Evolutionary conservation across 2,329 filamentous ascomycete species (phyloP), one percentile per base, ranked within the genome.

Genomic region (Cladosporium sp.): DNA sequence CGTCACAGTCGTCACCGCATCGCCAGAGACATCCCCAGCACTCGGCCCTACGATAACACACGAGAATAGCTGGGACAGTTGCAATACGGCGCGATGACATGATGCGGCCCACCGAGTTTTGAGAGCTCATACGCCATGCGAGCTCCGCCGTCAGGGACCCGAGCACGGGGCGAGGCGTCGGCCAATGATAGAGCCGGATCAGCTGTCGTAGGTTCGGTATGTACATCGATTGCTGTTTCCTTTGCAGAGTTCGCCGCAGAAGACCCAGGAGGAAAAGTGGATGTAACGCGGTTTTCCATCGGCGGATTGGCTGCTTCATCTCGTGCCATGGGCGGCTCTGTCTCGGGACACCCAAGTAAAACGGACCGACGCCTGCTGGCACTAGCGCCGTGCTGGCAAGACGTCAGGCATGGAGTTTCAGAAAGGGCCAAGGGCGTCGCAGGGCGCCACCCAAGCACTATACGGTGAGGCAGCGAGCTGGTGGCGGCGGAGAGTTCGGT

Each of bases 191-290:
- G 8, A 4, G 61, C 34, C 3, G 10, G 1, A 21, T 38, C 6
- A 4, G 26, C 3, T 26, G 28, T 18, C 18, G 61, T 34, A 64
- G 49, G 61, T 64, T 64, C 49, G 36, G 21, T 52, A 44, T 34
- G 36, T 24, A 36, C 51, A 34, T 18, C 28, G 14, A 26, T 26
- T 24, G 28, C 30, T 52, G 44, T 32, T 64, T 64, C 51, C 61
- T 64, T 64, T 64, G 61, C 61, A 64, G 61, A 64, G 61, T 64
- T 64, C 61, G 61, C 61, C 61, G 61, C 51, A 55, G 61, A 64
- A 64, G 34, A 28, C 6, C 61, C 61, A 64, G 61, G 34, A 28
- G 15, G 49, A 64, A 64, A 64, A 64, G 61, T 64, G 61, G 61
- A 57, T 57, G 61, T 10, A 26, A 57, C 24, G 61, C 36, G 61